Percentiles rank a stretch among this genome's conserved stretches.
Conservation (phyloP, 805 yeast species). For the Sungouiella blattae region DNA sequence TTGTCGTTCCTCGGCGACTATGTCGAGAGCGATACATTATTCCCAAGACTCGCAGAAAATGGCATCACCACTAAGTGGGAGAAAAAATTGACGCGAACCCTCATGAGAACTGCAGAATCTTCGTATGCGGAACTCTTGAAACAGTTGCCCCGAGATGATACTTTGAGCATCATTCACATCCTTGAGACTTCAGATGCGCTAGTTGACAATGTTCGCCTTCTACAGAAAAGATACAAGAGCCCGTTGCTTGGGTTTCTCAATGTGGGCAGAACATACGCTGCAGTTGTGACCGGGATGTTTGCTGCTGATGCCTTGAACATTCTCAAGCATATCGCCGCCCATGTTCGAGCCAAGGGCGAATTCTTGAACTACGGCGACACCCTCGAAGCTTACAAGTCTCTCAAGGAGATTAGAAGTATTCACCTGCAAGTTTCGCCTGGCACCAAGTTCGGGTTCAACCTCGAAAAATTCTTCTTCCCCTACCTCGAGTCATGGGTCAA, state of each 20-base stretch:
- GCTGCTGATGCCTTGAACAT: slow-evolving; percentile 52
- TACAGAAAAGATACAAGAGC: slow-evolving; percentile 58
- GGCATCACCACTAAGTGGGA: slow-evolving; percentile 48
- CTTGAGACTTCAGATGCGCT: slow-evolving; percentile 54
- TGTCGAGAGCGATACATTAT: slow-evolving; percentile 46
- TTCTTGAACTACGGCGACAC: slow-evolving; percentile 52
- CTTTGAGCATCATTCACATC: slow-evolving; percentile 53
- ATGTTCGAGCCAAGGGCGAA: slow-evolving; percentile 28
- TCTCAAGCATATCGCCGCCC: slow-evolving; percentile 46
- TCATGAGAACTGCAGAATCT: slow-evolving; percentile 33
- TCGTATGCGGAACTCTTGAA: slow-evolving; percentile 39
- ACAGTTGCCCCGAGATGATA: slow-evolving; percentile 55
- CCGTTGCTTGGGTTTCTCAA: slow-evolving; percentile 59
- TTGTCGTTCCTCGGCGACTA: slow-evolving; percentile 48
- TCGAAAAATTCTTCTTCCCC: slow-evolving; percentile 53
- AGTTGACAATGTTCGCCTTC: slow-evolving; percentile 42
- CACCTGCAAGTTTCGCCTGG: slow-evolving; percentile 45
- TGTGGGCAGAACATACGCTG: slow-evolving; percentile 48
- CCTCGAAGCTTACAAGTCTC: slow-evolving; percentile 49
- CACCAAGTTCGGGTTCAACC: slow-evolving; percentile 44
- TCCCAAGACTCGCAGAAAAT: slow-evolving; percentile 28
- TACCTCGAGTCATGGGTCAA: slow-evolving; percentile 35
- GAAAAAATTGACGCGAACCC: slow-evolving; percentile 29
- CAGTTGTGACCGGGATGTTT: slow-evolving; percentile 48
- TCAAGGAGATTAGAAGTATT: slow-evolving; percentile 51